phyloP scores from a whole-genome alignment of 306 rosid genomes.

The Rubus idaeus region DNA sequence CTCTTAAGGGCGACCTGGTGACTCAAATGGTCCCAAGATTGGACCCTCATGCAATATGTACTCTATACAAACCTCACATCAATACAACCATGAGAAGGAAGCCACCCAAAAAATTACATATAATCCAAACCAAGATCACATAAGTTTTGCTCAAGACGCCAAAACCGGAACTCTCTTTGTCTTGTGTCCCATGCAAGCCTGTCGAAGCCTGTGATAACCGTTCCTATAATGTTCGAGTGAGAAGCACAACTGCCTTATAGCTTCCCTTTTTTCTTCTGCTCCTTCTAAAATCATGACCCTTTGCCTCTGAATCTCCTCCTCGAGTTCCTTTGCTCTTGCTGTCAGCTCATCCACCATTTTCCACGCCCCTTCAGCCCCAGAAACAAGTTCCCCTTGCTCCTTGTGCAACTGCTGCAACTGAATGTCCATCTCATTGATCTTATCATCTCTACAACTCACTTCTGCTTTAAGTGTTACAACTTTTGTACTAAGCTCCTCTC shows the following conservation, averaged over 20 bases:
- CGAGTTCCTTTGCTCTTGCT: conserved; percentile 50
- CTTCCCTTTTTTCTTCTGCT: conserved; percentile 93
- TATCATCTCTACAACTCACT: conserved; percentile 41
- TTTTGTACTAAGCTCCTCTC: conserved; percentile 48
- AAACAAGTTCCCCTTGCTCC: conserved; percentile 49
- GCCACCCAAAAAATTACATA: conserved; percentile 8
- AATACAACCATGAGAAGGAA: conserved; percentile 17
- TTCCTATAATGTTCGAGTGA: conserved; percentile 82
- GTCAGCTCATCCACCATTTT: conserved; percentile 50
- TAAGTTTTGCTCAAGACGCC: conserved; percentile 39
- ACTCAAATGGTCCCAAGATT: conserved; percentile 12
- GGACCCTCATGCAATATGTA: conserved; percentile 17
- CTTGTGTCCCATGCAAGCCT: conserved; percentile 52
- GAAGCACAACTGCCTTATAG: conserved; percentile 82
- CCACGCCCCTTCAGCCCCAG: conserved; percentile 44
- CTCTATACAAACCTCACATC: not conserved
- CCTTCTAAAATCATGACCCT: conserved; percentile 53
- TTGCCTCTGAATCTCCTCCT: conserved; percentile 70
- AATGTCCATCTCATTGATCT: conserved; percentile 35
- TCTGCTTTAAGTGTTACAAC: conserved; percentile 42
- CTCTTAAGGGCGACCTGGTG: conserved; percentile 7
- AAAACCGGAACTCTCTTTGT: conserved; percentile 49
- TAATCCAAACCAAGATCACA: conserved; percentile 18
- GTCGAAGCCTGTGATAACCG: conserved; percentile 53
- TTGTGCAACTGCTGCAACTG: conserved; percentile 51